Conservation (phyloP, 2,329 filamentous ascomycete species). For the Metarhizium robertsii region DNA sequence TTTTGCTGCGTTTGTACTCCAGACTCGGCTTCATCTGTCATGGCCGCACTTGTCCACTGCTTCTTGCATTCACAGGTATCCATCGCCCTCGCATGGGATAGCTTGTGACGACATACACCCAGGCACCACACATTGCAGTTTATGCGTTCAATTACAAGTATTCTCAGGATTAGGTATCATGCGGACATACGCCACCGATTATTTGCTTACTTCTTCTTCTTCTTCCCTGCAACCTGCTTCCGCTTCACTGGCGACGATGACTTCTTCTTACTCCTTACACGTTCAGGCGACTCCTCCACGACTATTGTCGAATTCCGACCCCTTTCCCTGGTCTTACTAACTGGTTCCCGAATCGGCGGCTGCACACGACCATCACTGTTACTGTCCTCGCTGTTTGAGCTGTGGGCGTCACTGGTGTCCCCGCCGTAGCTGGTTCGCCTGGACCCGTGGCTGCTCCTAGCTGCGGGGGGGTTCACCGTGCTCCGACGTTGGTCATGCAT, state of each 20-base stretch:
- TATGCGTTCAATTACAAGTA: background rate
- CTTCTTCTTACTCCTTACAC: constrained; percentile 30
- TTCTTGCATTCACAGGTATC: too few relatives aligned
- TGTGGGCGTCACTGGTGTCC: constrained; percentile 26
- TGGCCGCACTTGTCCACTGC: too few relatives aligned
- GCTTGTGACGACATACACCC: background rate
- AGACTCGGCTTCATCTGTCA: too few relatives aligned
- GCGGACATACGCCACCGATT: constrained; percentile 1
- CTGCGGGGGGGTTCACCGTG: constrained; percentile 18
- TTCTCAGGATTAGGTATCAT: constrained; percentile 1
- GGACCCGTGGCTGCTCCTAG: constrained; percentile 22
- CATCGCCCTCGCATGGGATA: background rate
- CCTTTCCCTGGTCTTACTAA: constrained; percentile 3
- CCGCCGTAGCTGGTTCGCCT: constrained; percentile 20
- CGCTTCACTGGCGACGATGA: constrained; percentile 31
- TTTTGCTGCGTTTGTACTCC: too few relatives aligned
- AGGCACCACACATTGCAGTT: background rate
- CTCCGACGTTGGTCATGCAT: constrained; percentile 16
- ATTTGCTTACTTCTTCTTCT: constrained; percentile 25
- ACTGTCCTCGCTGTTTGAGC: constrained; percentile 24
- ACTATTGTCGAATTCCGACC: constrained; percentile 28
- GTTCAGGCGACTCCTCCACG: constrained; percentile 26
- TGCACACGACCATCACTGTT: constrained; percentile 28
- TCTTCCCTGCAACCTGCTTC: constrained; percentile 23
- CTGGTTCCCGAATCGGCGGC: constrained; percentile 21